Conservation (phyloP, 495 filamentous ascomycete genomes). For the Aspergillus coremiiformis region DNA sequence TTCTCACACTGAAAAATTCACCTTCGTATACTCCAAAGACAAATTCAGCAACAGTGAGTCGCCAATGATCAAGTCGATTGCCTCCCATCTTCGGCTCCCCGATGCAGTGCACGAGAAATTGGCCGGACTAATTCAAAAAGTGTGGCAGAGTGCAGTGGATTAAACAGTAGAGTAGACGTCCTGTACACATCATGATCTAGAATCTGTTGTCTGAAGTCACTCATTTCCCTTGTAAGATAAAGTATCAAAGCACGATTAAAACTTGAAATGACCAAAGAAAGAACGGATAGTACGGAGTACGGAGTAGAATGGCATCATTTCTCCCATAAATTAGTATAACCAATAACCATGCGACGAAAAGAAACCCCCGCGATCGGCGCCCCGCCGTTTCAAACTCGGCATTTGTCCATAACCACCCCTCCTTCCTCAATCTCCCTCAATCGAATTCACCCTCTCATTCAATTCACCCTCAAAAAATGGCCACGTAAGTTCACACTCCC, state of each 20-base stretch:
- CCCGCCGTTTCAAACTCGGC: conserved; percentile 6
- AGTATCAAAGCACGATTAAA: too few species aligned
- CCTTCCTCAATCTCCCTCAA: neutral
- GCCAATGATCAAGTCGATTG: conserved; percentile 32
- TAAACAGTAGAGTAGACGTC: too few species aligned
- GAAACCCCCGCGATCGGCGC: conserved; percentile 14
- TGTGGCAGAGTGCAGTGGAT: too few species aligned
- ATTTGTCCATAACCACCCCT: neutral
- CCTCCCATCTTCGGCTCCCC: conserved; percentile 46
- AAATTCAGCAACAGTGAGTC: conserved; percentile 24
- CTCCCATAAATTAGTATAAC: too few species aligned
- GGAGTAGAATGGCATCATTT: too few species aligned
- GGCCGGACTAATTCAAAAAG: conserved; percentile 40
- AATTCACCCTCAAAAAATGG: conserved; percentile 25
- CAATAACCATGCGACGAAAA: neutral
- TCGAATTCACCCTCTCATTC: neutral
- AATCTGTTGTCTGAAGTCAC: too few species aligned
- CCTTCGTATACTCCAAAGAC: conserved; percentile 49
- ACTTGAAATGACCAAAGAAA: too few species aligned
- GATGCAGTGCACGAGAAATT: conserved; percentile 36
- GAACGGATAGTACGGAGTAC: too few species aligned
- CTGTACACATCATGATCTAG: too few species aligned
- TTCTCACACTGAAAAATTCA: conserved; percentile 44
- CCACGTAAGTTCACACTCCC: conserved; percentile 34
- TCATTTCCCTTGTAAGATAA: too few species aligned